Evolutionary conservation across 345 rosid species (phyloP).

Genomic region (Populus ilicifolia): DNA sequence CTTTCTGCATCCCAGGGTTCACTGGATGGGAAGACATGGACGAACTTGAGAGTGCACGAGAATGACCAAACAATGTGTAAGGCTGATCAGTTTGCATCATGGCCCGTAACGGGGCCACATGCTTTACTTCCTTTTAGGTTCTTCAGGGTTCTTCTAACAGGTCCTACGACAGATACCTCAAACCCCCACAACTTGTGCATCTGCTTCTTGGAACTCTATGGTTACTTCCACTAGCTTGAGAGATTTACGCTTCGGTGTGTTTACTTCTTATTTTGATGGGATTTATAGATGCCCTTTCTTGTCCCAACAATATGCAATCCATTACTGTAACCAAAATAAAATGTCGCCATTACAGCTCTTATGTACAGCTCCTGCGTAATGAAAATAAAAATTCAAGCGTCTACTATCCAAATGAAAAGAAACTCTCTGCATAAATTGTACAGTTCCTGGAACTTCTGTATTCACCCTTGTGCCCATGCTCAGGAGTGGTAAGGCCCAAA

Average conservation of each 20-base stretch:
- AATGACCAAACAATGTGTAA: slow-evolving; percentile 73
- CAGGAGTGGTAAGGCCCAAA: too few species aligned
- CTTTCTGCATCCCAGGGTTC: slow-evolving; percentile 48
- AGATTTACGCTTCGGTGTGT: neutral
- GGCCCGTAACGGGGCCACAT: slow-evolving; percentile 67
- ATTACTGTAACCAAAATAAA: neutral
- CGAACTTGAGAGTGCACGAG: slow-evolving; percentile 67
- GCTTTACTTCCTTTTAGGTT: slow-evolving; percentile 74
- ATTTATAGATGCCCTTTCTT: neutral
- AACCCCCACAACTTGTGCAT: slow-evolving; percentile 80
- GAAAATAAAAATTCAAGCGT: neutral
- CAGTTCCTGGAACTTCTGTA: neutral
- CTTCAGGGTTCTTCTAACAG: slow-evolving; percentile 68
- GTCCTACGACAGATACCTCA: slow-evolving; percentile 62
- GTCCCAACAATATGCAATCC: neutral
- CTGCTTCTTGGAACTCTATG: slow-evolving; percentile 89
- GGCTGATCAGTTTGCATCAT: slow-evolving; percentile 78
- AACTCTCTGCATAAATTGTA: neutral
- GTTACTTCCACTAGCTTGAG: slow-evolving; percentile 51
- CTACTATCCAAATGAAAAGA: neutral
- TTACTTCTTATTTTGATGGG: neutral
- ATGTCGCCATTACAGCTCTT: neutral
- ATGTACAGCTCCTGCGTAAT: neutral
- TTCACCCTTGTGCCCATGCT: too few species aligned
- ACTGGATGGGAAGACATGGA: slow-evolving; percentile 70